These are phyloP conservation scores for Fonsecaea pugnacius DNA, from an alignment of 2,329 filamentous ascomycete genomes.

Conservation along the genomic window DNA sequence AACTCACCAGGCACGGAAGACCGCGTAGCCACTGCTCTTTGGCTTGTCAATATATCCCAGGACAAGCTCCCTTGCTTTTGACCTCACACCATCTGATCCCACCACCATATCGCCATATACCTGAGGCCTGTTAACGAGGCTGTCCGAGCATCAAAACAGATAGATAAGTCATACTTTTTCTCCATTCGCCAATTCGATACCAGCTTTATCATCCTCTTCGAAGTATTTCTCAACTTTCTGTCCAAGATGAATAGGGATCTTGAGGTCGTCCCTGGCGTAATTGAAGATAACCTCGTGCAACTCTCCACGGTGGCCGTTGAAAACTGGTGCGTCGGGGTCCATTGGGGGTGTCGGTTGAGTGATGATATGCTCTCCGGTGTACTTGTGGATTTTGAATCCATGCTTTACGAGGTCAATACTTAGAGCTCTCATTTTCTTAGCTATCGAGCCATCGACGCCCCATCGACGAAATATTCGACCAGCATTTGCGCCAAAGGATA, in stretches of 20 bases:
- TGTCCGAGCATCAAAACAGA: neutral
- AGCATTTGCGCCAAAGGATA: constrained; percentile 65
- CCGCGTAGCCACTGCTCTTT: constrained; percentile 40
- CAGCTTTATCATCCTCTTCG: constrained; percentile 57
- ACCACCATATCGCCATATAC: constrained; percentile 30
- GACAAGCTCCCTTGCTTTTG: constrained; percentile 32
- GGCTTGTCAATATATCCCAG: constrained; percentile 43
- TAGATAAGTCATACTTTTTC: constrained; percentile 44
- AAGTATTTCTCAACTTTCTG: constrained; percentile 59
- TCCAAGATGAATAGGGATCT: constrained; percentile 61
- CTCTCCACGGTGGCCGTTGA: constrained; percentile 66
- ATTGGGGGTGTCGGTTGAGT: constrained; percentile 57
- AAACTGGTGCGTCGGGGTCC: constrained; percentile 56
- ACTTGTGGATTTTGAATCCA: constrained; percentile 67
- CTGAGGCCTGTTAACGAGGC: neutral
- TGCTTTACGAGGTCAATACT: constrained; percentile 59
- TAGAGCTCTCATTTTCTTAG: constrained; percentile 53
- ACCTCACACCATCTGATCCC: constrained; percentile 32
- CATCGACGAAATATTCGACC: constrained; percentile 66
- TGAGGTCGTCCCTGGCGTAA: constrained; percentile 59
- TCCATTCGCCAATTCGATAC: constrained; percentile 57
- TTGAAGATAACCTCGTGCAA: constrained; percentile 65
- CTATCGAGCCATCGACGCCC: constrained; percentile 54
- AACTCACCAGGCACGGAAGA: constrained; percentile 39
- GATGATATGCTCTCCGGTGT: constrained; percentile 63